These are phyloP conservation scores for Euphorbia corollata DNA, from an alignment of 441 rosid genomes.

Conservation along the genomic window DNA sequence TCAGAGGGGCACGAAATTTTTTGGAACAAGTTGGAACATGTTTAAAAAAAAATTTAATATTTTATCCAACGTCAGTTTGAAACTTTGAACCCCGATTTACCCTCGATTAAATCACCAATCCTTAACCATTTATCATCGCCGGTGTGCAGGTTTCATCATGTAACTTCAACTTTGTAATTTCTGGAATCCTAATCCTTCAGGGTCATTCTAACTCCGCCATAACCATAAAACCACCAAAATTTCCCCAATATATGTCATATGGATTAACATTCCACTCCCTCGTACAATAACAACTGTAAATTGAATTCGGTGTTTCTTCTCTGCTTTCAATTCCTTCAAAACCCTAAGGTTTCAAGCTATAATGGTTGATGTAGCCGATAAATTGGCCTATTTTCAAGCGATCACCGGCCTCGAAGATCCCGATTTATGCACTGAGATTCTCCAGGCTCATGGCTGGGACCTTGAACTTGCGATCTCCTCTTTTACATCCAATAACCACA, in stretches of 20 bases:
- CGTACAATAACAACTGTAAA: neutral
- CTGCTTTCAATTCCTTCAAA: no score
- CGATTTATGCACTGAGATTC: conserved; percentile 87
- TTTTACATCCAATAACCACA: conserved; percentile 39
- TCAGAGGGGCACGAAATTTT: no score
- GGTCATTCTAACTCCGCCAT: neutral
- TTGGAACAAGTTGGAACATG: no score
- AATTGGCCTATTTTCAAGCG: conserved; percentile 81
- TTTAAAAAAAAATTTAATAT: no score
- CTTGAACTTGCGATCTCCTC: conserved; percentile 93
- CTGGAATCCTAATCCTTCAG: no score
- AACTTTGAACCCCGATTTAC: no score
- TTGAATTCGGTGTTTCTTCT: neutral
- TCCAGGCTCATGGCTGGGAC: conserved; percentile 94
- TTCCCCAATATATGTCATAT: neutral
- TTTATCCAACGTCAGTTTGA: no score
- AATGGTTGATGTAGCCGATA: conserved; percentile 84
- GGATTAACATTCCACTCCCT: neutral
- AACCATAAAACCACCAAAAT: conserved; percentile 8
- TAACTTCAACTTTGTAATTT: no score
- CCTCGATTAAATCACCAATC: no score
- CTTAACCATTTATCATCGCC: no score
- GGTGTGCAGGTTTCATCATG: no score
- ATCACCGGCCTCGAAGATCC: conserved; percentile 80
- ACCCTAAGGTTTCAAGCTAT: neutral